Conservation (phyloP, 768 basidiomycete genomes). For the Psilocybe cyanescens region DNA sequence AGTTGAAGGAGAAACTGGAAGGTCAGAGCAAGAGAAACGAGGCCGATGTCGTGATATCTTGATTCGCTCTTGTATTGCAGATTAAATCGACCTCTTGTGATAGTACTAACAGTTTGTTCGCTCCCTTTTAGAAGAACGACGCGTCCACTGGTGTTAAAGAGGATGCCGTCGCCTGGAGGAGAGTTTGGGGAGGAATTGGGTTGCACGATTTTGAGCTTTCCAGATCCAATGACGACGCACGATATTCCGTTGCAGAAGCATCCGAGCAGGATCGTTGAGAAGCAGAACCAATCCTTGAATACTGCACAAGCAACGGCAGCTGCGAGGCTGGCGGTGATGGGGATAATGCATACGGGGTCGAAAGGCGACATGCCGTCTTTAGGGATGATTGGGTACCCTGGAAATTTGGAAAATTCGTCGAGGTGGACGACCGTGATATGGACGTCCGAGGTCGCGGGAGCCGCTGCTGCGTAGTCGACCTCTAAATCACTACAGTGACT, state of each 20-base stretch:
- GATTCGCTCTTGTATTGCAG: conserved; percentile 15
- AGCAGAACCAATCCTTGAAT: conserved; percentile 22
- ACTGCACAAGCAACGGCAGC: conserved; percentile 15
- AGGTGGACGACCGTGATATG: conserved; percentile 17
- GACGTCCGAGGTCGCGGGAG: neutral
- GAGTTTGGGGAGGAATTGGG: conserved; percentile 18
- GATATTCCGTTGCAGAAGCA: conserved; percentile 19
- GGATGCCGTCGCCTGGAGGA: conserved; percentile 21
- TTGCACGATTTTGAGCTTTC: conserved; percentile 11
- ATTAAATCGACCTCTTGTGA: conserved; percentile 17
- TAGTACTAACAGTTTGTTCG: conserved; percentile 17
- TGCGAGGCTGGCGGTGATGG: conserved; percentile 11
- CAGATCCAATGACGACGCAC: conserved; percentile 20
- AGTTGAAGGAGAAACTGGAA: conserved; percentile 22
- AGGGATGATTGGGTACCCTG: conserved; percentile 10
- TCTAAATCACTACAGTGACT: conserved; percentile 12
- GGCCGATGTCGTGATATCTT: conserved; percentile 18
- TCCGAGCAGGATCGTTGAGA: conserved; percentile 19
- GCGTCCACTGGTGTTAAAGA: conserved; percentile 5
- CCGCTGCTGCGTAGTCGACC: neutral
- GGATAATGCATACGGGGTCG: conserved; percentile 12
- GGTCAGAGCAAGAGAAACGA: conserved; percentile 16
- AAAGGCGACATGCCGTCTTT: conserved; percentile 10
- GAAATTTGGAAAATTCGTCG: conserved; percentile 8
- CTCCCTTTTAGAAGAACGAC: conserved; percentile 19